Conservation (phyloP, 495 filamentous ascomycete genomes). For the Haplographium delicatum region DNA sequence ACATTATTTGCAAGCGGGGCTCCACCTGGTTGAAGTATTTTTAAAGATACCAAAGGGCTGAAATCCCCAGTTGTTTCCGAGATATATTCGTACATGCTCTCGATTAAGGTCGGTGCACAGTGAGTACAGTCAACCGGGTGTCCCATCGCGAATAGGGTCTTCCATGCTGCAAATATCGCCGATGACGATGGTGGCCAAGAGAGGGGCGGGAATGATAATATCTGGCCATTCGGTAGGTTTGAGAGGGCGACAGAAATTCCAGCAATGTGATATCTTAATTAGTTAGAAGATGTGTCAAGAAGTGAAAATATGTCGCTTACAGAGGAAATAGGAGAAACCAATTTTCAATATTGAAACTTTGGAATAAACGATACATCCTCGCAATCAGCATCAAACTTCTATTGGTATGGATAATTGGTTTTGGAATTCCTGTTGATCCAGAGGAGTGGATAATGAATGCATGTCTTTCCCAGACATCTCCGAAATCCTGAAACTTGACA, state of each 20-base stretch:
- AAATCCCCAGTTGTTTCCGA: constrained; percentile 17
- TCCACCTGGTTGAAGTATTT: constrained; percentile 26
- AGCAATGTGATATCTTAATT: constrained; percentile 24
- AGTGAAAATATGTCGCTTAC: constrained; percentile 8
- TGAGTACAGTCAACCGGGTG: constrained; percentile 22
- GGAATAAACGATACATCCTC: constrained; percentile 26
- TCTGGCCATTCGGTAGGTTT: constrained; percentile 24
- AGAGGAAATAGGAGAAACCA: constrained; percentile 28
- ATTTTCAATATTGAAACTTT: constrained; percentile 21
- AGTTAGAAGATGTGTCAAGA: not conserved
- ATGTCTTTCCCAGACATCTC: constrained; percentile 26
- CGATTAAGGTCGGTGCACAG: constrained; percentile 24
- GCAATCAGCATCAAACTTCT: constrained; percentile 28
- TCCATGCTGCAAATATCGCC: constrained; percentile 18
- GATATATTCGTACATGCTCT: constrained; percentile 26
- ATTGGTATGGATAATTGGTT: constrained; percentile 27
- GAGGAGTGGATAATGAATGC: constrained; percentile 27
- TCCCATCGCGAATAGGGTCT: constrained; percentile 18
- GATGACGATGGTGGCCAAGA: constrained; percentile 23
- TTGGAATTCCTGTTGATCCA: constrained; percentile 28
- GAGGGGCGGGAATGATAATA: constrained; percentile 22
- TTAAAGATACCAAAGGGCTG: constrained; percentile 18
- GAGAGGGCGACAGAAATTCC: constrained; percentile 27
- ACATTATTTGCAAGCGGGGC: constrained; percentile 20
- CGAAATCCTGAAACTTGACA: constrained; percentile 23